Evolutionary conservation across 345 rosid genomes (phyloP), one percentile per base, ranked within the genome.

Genomic region (Cochlearia excelsa): DNA sequence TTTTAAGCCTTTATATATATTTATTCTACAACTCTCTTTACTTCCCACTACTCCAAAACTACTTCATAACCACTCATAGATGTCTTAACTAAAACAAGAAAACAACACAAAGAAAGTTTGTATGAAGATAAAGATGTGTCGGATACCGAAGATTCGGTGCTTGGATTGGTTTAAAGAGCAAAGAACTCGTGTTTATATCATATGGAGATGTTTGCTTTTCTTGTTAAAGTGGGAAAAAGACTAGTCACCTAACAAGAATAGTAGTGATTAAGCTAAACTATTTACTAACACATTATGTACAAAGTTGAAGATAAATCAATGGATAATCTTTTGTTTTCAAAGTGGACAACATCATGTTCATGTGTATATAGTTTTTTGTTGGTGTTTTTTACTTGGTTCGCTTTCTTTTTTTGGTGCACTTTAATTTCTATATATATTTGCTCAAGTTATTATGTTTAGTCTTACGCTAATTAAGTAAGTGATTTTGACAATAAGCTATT

Each of bases 171-270:
- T 80, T 43, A 68, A 77, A 65, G 90, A 90, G 78, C 82, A 72
- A 77, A 66, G 83, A 59, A 86, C 92, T 0, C 75, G 92, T 6
- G 61, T 78, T 42, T 86, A 90, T 66, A 87, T 83, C 51, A 79
- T 87, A 16, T 87, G 90, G 90, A 83, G 83, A 75, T 90, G 97
- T 47, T 73, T 84, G 3, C 78, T 80, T 53, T 78, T 84, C 66
- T 84, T 90, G 62, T 77, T 87, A 4, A 68, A 70, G 4, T 71
- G 82, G 79, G 72, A 76, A 6, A 16, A 16, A 16, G 82, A 84
- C 33, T 65, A 29, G 47, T 46, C 39, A 39, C 41, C 23, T 16
- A 16, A 16, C 23, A 16, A 16, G 23, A 73, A 9, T 77, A 77
- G 28, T 52, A 16, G 30, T 48, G 49, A 41, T 26, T 16, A 16